Conservation (phyloP, 192 early-diverging fungal genomes). For the Entophlyctis helioformis region DNA sequence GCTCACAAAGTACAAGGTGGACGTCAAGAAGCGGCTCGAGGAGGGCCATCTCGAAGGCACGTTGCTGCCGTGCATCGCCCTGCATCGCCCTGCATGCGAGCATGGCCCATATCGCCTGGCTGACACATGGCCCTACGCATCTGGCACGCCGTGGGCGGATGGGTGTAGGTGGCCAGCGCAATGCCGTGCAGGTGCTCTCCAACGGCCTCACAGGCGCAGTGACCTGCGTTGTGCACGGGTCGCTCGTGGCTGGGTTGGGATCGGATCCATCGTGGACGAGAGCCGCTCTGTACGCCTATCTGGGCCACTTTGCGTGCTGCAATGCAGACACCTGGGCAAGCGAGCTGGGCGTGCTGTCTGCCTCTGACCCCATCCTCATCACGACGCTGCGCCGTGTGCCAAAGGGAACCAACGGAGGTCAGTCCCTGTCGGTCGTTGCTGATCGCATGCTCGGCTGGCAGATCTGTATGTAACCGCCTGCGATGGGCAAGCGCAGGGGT, state of each 20-base stretch:
- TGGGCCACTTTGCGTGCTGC: conserved; percentile 48
- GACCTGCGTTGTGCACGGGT: conserved; percentile 12
- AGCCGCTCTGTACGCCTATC: conserved; percentile 13
- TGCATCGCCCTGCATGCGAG: too few species aligned
- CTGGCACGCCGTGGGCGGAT: neutral
- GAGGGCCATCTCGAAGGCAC: conserved; percentile 19
- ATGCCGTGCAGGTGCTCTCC: conserved; percentile 45
- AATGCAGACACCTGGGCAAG: conserved; percentile 72
- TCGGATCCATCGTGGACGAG: neutral
- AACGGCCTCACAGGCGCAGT: conserved; percentile 31
- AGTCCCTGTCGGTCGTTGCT: neutral
- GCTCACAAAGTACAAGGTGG: conserved; percentile 31
- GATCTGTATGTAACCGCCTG: neutral
- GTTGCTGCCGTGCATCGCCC: too few species aligned
- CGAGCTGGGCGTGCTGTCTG: conserved; percentile 76
- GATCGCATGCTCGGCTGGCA: neutral
- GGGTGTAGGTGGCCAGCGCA: conserved; percentile 29
- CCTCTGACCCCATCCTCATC: conserved; percentile 64
- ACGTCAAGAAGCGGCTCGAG: conserved; percentile 23
- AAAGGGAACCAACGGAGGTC: conserved; percentile 82
- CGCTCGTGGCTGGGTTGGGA: neutral
- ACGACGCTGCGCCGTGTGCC: conserved; percentile 71
- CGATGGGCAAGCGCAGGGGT: conserved; percentile 15
- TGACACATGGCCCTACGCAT: neutral
- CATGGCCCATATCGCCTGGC: too few species aligned